Evolutionary conservation across 768 basidiomycete genomes (phyloP), one percentile per base, ranked within the genome.

Genomic region (Gloeophyllum trabeum): DNA sequence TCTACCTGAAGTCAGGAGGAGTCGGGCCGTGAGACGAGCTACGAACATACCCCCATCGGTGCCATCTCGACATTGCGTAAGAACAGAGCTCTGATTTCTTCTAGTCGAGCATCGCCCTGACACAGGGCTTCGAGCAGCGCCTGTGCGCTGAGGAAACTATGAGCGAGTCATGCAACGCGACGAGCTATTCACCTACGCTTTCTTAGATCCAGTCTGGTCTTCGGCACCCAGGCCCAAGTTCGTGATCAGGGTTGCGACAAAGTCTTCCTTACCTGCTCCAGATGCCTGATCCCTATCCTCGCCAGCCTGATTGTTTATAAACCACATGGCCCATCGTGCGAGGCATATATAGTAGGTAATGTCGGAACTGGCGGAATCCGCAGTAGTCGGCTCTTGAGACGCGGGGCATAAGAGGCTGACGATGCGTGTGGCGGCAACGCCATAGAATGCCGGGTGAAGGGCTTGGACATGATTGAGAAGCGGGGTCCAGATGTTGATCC

Each of bases 291-390:
- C 52, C 7, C 55, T 51, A 4, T 59, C 45, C 18, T 54, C 55
- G 14, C 46, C 51, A 6, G 59, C 59, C 60, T 62, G 69, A 10
- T 52, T 61, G 26, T 70, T 64, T 20, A 72, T 55, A 23, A 66
- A 62, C 85, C 86, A 89, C 18, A 66, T 61, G 3, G 61, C 72
- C 87, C 87, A 90, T 41, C 75, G 71, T 7, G 80, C 78, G 6
- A 87, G 61, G 49, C 77, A 81, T 42, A 66, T 58, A 35, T 70
- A 65, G 51, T 78, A 78, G 1, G 75, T 66, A 5, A 56, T 41
- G 52, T 73, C 72, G 23, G 32, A 46, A 26, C 53, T 52, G 18
- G 35, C 44, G 6, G 34, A 49, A 7, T 57, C 50, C 6, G 48
- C 48, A n/a, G n/a, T n/a, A n/a, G n/a, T n/a, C n/a, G n/a, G n/a